phyloP scores from a whole-genome alignment of 768 basidiomycete genomes.

The Butyriboletus loyo region DNA sequence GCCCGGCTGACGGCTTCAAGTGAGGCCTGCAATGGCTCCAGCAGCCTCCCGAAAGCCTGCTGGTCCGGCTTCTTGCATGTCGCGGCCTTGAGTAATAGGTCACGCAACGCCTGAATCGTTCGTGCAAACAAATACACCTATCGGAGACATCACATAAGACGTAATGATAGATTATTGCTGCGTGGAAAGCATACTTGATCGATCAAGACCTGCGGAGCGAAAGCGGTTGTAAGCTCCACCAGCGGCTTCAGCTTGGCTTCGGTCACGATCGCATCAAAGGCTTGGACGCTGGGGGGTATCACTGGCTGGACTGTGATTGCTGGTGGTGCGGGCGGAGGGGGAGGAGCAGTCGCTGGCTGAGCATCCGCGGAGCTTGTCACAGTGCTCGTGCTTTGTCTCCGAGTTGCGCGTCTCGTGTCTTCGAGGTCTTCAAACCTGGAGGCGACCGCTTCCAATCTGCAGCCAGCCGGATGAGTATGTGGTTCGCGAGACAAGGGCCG shows the following conservation, averaged over 20 bases:
- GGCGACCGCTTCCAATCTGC: conserved; percentile 88
- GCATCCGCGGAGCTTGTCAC: conserved; percentile 25
- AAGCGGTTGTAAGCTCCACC: conserved; percentile 62
- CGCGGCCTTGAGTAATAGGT: conserved; percentile 62
- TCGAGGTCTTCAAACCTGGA: conserved; percentile 95
- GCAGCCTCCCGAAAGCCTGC: conserved; percentile 50
- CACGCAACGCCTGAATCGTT: conserved; percentile 65
- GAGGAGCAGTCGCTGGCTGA: conserved; percentile 27
- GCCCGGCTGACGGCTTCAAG: conserved; percentile 76
- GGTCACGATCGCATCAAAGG: conserved; percentile 72
- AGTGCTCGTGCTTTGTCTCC: conserved; percentile 32
- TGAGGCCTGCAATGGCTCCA: conserved; percentile 65
- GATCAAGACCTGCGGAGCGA: conserved; percentile 66
- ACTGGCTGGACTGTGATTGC: conserved; percentile 38
- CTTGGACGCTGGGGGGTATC: conserved; percentile 58
- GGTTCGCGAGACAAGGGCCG: conserved; percentile 4
- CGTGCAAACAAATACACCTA: conserved; percentile 70
- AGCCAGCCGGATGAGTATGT: background rate
- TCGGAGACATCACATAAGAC: conserved; percentile 3
- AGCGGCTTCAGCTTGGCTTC: conserved; percentile 74
- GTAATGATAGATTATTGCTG: background rate
- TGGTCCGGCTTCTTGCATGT: conserved; percentile 79
- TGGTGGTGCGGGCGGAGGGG: conserved; percentile 35
- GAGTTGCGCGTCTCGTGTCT: conserved; percentile 30
- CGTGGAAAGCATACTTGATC: conserved; percentile 62